A percentile compares a stretch with the other conserved stretches of the same genome.
Conservation (phyloP, 345 rosid genomes). For the Punica granatum region DNA sequence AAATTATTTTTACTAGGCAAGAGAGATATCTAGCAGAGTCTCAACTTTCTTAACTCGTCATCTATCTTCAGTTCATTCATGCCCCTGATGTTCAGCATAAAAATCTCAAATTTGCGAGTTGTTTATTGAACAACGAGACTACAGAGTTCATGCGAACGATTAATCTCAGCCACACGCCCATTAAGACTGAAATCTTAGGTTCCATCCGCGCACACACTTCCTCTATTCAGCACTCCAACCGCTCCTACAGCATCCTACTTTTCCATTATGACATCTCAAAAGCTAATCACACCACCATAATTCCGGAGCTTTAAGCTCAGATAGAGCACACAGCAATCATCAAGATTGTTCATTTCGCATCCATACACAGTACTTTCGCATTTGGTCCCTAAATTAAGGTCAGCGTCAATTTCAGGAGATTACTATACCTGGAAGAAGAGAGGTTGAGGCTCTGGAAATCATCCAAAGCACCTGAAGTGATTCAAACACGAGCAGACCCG, state of each 20-base stretch:
- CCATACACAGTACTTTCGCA: not conserved
- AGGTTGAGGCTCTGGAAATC: conserved; percentile 93
- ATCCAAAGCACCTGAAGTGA: conserved; percentile 86
- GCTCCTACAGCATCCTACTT: not conserved
- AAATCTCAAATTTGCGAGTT: not conserved
- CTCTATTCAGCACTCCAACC: not conserved
- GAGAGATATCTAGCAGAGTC: not conserved
- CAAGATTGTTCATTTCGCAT: not conserved
- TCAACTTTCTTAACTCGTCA: not conserved
- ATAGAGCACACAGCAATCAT: not conserved
- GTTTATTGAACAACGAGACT: not conserved
- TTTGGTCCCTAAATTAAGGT: not conserved
- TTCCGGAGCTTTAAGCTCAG: not conserved
- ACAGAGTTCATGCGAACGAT: not conserved
- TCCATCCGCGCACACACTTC: not conserved
- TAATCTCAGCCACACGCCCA: not conserved
- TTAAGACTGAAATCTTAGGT: not conserved
- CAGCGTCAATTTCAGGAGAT: not conserved
- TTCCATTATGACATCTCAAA: not conserved
- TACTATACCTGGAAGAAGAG: conserved; percentile 30
- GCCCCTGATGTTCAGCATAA: not conserved
- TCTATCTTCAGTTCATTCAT: not conserved
- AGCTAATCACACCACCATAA: not conserved
- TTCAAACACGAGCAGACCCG: not conserved
- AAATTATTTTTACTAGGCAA: not conserved